Evolutionary conservation across 345 rosid species (phyloP).

Genomic region (Aethionema arabicum): DNA sequence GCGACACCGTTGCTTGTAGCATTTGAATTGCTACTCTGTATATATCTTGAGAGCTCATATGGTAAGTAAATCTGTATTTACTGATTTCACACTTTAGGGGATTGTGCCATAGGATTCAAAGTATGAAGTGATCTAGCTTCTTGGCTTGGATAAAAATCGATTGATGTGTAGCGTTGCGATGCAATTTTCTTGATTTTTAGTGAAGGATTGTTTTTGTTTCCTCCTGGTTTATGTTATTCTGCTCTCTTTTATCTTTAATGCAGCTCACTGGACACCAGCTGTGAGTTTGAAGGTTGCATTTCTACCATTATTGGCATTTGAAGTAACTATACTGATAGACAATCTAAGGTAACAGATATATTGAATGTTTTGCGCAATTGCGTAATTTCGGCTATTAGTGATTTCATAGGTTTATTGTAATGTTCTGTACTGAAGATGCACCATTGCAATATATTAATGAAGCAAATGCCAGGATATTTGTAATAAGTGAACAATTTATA

Average conservation of each 20-base stretch:
- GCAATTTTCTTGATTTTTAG: conserved; percentile 17
- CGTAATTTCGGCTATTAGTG: background rate
- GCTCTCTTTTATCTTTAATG: conserved; percentile 22
- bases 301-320: conserved; percentile 78
- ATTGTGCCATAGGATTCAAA: conserved; percentile 9
- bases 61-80: conserved; percentile 44
- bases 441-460: background rate
- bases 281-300: conserved; percentile 88
- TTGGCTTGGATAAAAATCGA: conserved; percentile 3
- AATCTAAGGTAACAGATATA: conserved; percentile 66
- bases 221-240: conserved; percentile 17
- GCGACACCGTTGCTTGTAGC: conserved; percentile 93
- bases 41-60: conserved; percentile 80
- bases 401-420: background rate
- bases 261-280: conserved; percentile 51
- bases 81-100: background rate
- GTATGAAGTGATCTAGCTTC: background rate
- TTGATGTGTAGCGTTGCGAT: background rate
- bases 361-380: conserved; percentile 1
- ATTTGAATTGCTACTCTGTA: conserved; percentile 93
- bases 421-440: background rate
- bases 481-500: conserved; percentile 25
- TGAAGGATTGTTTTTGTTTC: background rate
- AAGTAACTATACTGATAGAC: conserved; percentile 72
- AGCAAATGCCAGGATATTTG: background rate